phyloP scores from a whole-genome alignment of 169 alveolate species.

The Plasmodium cynomolgi region DNA sequence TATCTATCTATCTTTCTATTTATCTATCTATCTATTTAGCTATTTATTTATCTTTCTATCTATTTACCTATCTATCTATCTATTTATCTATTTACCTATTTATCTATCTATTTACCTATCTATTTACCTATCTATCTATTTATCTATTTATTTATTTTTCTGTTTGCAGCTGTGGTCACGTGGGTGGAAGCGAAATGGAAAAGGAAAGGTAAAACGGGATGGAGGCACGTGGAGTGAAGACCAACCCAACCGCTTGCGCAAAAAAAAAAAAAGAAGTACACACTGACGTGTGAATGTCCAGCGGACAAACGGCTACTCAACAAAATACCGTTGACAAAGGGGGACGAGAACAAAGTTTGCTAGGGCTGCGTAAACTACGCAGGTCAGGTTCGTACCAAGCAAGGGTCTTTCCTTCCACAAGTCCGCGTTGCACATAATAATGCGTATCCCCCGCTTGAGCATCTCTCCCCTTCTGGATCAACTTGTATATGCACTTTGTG shows the following conservation, averaged over 20 bases:
- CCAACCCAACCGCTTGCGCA: background rate
- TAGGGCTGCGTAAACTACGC: background rate
- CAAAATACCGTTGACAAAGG: background rate
- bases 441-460: background rate
- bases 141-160: too few relatives aligned
- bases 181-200: background rate
- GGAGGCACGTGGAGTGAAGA: background rate
- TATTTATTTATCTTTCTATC: too few relatives aligned
- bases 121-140: too few relatives aligned
- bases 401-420: background rate
- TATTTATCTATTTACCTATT: too few relatives aligned
- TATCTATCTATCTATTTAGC: too few relatives aligned
- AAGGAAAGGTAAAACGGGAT: background rate
- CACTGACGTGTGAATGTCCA: background rate
- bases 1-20: too few relatives aligned
- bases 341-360: background rate
- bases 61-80: too few relatives aligned
- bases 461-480: too few relatives aligned
- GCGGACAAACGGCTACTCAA: background rate
- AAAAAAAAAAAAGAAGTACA: background rate
- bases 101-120: too few relatives aligned
- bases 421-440: background rate
- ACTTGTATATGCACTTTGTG: too few relatives aligned
- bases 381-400: background rate
- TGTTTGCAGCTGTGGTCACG: background rate